These are phyloP conservation scores for Calonectria pteridis DNA, from an alignment of 2,329 filamentous ascomycete genomes.

Conservation along the genomic window DNA sequence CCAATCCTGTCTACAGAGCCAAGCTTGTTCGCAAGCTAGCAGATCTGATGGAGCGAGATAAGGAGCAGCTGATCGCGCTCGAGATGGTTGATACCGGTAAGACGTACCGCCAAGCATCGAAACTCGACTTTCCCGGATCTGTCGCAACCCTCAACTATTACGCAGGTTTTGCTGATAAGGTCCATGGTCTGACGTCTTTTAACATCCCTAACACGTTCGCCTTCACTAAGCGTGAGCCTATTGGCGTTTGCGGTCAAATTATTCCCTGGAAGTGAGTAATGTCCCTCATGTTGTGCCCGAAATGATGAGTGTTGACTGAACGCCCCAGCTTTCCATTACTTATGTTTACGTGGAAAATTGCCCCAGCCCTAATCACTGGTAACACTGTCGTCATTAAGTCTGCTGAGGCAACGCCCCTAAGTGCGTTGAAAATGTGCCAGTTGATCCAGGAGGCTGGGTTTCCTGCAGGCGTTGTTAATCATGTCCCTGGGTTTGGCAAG, in stretches of 20 bases:
- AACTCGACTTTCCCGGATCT: background rate
- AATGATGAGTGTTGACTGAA: too few species aligned
- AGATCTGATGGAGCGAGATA: background rate
- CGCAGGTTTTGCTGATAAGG: slow-evolving; percentile 11
- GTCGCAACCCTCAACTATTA: slow-evolving; percentile 7
- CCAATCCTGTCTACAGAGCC: background rate
- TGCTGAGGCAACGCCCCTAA: slow-evolving; percentile 76
- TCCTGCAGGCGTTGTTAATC: slow-evolving; percentile 82
- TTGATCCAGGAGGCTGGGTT: slow-evolving; percentile 81
- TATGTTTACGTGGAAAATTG: slow-evolving; percentile 75
- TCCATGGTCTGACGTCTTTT: background rate
- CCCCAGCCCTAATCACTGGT: slow-evolving; percentile 75
- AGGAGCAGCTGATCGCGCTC: background rate
- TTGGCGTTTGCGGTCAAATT: slow-evolving; percentile 25
- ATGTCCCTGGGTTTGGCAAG: slow-evolving; percentile 78
- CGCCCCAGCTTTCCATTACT: slow-evolving; percentile 72
- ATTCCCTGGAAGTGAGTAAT: slow-evolving; percentile 19
- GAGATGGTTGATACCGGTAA: slow-evolving; percentile 17
- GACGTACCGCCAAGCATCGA: background rate
- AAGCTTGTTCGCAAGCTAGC: background rate
- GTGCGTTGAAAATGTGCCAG: slow-evolving; percentile 73
- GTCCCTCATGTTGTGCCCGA: background rate
- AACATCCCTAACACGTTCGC: background rate
- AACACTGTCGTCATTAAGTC: slow-evolving; percentile 75
- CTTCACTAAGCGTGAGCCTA: slow-evolving; percentile 8